Conservation (phyloP, 345 rosid genomes). For the Arabidopsis arenosa region DNA sequence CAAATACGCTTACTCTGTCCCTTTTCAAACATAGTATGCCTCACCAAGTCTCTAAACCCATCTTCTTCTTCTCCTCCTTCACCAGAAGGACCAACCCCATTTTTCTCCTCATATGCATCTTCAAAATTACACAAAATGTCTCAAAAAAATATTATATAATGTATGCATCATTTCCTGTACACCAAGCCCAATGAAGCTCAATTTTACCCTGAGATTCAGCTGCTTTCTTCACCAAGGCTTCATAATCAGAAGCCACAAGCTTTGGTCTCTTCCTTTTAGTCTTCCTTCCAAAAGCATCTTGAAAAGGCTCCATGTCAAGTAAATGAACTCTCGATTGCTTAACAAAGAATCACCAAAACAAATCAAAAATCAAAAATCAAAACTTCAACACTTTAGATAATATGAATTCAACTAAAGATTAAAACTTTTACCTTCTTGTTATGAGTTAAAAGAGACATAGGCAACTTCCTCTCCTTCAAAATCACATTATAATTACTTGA, state of each 20-base stretch:
- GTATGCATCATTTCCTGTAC: background rate
- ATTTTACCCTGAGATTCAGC: slow-evolving; percentile 81
- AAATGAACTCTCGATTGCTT: slow-evolving; percentile 93
- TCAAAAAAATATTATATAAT: slow-evolving; percentile 3
- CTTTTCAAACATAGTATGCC: slow-evolving; percentile 96
- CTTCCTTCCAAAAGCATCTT: slow-evolving; percentile 85
- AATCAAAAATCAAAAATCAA: slow-evolving; percentile 19
- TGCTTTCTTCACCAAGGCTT: slow-evolving; percentile 74
- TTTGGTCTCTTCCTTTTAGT: slow-evolving; percentile 84
- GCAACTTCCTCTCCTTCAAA: slow-evolving; percentile 77
- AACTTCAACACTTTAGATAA: background rate
- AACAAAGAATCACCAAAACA: slow-evolving; percentile 17
- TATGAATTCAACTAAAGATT: background rate
- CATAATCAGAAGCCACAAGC: slow-evolving; percentile 84
- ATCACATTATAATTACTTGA: slow-evolving; percentile 78
- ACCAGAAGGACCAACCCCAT: slow-evolving; percentile 50
- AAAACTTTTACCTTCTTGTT: slow-evolving; percentile 62
- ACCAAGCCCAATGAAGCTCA: slow-evolving; percentile 1
- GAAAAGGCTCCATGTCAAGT: slow-evolving; percentile 80
- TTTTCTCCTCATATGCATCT: slow-evolving; percentile 74
- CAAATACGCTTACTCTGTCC: slow-evolving; percentile 99
- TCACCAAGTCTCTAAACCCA: slow-evolving; percentile 87
- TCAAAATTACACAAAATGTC: slow-evolving; percentile 25
- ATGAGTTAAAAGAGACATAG: slow-evolving; percentile 80
- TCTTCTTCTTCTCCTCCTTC: slow-evolving; percentile 68